Evolutionary conservation across 164 flowering plant species (phyloP).

Genomic region (Vitis labrusca): DNA sequence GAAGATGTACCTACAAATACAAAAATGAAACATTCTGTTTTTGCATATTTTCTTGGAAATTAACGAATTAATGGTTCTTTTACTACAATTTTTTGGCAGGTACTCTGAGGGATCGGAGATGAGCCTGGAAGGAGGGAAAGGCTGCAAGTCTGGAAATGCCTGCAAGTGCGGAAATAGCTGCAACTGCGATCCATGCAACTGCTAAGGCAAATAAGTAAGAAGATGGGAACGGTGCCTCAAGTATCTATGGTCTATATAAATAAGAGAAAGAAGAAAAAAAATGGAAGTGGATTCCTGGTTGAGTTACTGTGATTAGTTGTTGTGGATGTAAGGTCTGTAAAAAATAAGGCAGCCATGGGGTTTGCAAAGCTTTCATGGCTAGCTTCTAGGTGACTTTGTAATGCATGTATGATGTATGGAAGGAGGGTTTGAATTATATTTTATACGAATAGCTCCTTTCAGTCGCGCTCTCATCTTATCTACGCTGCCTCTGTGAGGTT

Average conservation of each 20-base stretch:
- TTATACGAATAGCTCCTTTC: too few species aligned
- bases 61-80: background rate
- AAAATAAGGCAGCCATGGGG: too few species aligned
- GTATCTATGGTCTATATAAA: conserved; percentile 1
- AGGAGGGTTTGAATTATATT: too few species aligned
- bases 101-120: conserved; percentile 14
- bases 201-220: background rate
- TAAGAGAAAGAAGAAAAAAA: background rate
- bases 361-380: too few species aligned
- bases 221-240: background rate
- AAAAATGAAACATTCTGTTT: too few species aligned
- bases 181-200: conserved; percentile 20
- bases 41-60: background rate
- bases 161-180: conserved; percentile 26
- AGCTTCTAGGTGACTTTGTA: too few species aligned
- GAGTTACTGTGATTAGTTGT: too few species aligned
- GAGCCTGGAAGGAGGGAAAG: background rate
- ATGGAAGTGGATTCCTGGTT: background rate
- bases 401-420: too few species aligned
- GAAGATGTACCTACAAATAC: conserved; percentile 15
- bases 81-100: conserved; percentile 8
- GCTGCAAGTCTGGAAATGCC: conserved; percentile 21
- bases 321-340: too few species aligned
- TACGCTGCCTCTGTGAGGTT: too few species aligned
- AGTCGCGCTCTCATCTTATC: too few species aligned